These are phyloP conservation scores for Diaporthe sp. DNA, from an alignment of 2,329 filamentous ascomycete species.

Conservation along the genomic window DNA sequence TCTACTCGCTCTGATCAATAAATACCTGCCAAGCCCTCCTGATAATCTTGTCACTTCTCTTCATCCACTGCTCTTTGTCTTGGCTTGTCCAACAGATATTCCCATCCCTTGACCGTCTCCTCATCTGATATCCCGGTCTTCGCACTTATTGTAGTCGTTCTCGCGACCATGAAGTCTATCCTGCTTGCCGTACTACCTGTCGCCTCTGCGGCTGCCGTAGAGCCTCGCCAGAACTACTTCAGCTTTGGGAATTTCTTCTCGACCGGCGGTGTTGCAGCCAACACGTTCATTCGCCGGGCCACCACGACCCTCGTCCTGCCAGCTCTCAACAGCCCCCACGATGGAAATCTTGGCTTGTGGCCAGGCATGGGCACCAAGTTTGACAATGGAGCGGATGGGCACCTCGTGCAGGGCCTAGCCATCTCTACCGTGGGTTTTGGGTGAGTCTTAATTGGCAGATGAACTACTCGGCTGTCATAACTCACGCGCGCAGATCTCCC, in stretches of 20 bases:
- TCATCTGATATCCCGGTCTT: neutral
- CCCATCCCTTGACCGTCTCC: neutral
- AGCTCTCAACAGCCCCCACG: neutral
- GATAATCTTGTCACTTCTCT: neutral
- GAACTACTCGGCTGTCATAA: neutral
- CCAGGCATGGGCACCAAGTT: conserved; percentile 14
- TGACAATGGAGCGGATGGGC: neutral
- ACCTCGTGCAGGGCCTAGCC: conserved; percentile 14
- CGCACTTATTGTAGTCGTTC: neutral
- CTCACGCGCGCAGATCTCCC: neutral
- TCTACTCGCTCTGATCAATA: neutral
- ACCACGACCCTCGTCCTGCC: conserved; percentile 25
- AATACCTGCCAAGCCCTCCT: neutral
- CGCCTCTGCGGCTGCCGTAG: neutral
- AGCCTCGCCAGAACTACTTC: neutral
- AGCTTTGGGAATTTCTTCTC: conserved; percentile 13
- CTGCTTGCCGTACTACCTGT: neutral
- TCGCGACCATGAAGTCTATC: conserved; percentile 1
- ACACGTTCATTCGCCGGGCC: conserved; percentile 6
- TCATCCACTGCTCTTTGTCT: too few relatives aligned
- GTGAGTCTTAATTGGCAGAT: neutral
- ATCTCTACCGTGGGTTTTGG: neutral
- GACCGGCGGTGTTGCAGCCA: conserved; percentile 1
- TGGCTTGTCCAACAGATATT: neutral
- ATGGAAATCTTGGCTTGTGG: conserved; percentile 1